Percentiles rank a stretch among this genome's conserved stretches.
Conservation (phyloP, 202 grass and related monocot species). For the Carex sylvatica region DNA sequence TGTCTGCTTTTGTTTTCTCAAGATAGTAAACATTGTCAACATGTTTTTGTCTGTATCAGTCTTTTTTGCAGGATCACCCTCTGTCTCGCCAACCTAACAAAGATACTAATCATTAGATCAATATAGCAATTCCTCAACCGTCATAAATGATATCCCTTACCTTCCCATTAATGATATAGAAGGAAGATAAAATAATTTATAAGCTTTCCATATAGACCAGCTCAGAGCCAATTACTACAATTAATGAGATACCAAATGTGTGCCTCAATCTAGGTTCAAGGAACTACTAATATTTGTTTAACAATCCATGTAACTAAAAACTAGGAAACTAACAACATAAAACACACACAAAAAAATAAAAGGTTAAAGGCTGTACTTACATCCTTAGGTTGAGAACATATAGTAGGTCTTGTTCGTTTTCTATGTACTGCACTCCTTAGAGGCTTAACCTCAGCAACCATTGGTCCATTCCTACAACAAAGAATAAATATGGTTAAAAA, state of each 20-base stretch:
- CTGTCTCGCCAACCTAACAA: conserved; percentile 35
- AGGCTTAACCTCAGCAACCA: conserved; percentile 31
- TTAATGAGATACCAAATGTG: background rate
- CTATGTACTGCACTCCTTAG: background rate
- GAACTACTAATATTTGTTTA: background rate
- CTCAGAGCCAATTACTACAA: background rate
- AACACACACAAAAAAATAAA: background rate
- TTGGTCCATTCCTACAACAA: conserved; percentile 42
- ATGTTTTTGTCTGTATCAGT: conserved; percentile 42
- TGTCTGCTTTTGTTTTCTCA: conserved; percentile 30
- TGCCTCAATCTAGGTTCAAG: background rate
- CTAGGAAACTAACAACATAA: background rate
- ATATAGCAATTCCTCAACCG: background rate
- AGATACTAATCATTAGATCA: background rate
- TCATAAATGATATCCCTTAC: conserved; percentile 1
- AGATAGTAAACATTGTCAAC: conserved; percentile 34
- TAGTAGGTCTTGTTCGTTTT: conserved; percentile 25
- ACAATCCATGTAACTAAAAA: background rate
- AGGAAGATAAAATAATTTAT: background rate
- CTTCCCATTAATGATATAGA: background rate
- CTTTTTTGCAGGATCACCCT: conserved; percentile 26
- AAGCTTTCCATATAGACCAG: background rate
- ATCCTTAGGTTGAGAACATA: conserved; percentile 23
- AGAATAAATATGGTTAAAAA: background rate
- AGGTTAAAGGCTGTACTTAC: conserved; percentile 18